Conservation (phyloP, 2,329 filamentous ascomycete species). For the Paracamarosporium sp. region DNA sequence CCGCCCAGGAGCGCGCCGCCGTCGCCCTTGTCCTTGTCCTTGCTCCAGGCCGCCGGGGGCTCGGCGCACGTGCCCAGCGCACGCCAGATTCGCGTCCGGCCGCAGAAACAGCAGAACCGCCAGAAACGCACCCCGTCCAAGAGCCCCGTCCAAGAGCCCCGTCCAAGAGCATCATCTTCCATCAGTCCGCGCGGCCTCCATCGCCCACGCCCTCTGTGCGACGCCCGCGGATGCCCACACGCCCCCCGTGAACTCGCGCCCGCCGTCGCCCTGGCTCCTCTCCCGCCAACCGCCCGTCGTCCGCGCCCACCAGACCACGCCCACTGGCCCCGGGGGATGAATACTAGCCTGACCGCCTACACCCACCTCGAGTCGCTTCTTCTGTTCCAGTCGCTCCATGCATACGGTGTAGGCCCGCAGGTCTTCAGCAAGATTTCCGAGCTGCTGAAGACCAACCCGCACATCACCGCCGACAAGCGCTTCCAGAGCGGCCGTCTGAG, state of each 20-base stretch:
- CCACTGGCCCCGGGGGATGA: slow-evolving; percentile 56
- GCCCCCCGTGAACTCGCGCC: slow-evolving; percentile 26
- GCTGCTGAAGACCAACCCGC: slow-evolving; percentile 73
- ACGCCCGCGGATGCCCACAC: slow-evolving; percentile 29
- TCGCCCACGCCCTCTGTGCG: slow-evolving; percentile 25
- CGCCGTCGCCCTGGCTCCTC: slow-evolving; percentile 45
- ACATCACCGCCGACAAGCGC: slow-evolving; percentile 71
- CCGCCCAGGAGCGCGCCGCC: neutral
- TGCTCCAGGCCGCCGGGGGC: neutral
- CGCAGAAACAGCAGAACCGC: slow-evolving; percentile 7
- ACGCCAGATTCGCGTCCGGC: slow-evolving; percentile 19
- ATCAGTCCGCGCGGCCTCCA: slow-evolving; percentile 23
- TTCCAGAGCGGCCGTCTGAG: slow-evolving; percentile 79
- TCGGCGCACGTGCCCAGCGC: slow-evolving; percentile 1
- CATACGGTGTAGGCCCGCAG: slow-evolving; percentile 68
- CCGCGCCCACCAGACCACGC: slow-evolving; percentile 33
- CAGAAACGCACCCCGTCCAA: slow-evolving; percentile 12
- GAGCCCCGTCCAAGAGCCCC: slow-evolving; percentile 7
- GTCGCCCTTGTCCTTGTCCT: neutral
- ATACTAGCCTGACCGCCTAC: slow-evolving; percentile 68
- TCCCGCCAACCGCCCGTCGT: slow-evolving; percentile 34
- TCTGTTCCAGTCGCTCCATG: slow-evolving; percentile 79
- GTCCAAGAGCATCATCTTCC: slow-evolving; percentile 18
- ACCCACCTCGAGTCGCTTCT: slow-evolving; percentile 86
- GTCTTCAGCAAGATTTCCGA: slow-evolving; percentile 77